These are phyloP conservation scores for Scopulariopsis brevicaulis DNA, from an alignment of 2,329 filamentous ascomycete species.

Conservation along the genomic window DNA sequence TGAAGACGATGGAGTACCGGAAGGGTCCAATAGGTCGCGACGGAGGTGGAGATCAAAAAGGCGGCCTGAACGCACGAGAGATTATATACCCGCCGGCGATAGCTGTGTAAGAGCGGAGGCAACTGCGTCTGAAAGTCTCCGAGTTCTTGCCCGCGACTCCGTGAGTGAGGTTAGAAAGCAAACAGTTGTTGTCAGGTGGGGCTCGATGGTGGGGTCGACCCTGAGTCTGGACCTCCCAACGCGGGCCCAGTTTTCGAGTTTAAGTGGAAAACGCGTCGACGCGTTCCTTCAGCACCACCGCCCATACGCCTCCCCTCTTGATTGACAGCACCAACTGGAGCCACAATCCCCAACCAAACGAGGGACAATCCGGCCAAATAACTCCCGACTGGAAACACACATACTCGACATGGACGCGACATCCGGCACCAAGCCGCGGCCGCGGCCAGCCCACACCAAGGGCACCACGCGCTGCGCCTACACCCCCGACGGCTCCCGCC, in stretches of 20 bases:
- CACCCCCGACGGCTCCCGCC: slow-evolving; percentile 73
- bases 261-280: slow-evolving; percentile 2
- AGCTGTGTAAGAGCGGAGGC: not conserved
- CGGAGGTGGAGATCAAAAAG: not conserved
- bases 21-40: not conserved
- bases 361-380: not conserved
- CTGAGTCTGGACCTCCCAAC: not conserved
- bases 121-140: not conserved
- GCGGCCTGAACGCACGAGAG: not conserved
- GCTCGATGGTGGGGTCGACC: not conserved
- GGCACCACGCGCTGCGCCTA: slow-evolving; percentile 83
- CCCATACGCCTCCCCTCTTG: not conserved
- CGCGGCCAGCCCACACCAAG: slow-evolving; percentile 66
- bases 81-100: not conserved
- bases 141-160: not conserved
- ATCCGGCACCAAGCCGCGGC: slow-evolving; percentile 38
- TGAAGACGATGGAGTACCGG: not conserved
- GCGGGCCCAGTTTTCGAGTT: not conserved
- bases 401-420: slow-evolving; percentile 10
- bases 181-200: not conserved
- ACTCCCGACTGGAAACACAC: not conserved
- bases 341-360: not conserved
- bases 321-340: not conserved
- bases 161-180: not conserved
- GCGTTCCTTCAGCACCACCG: not conserved